Base-by-base conservation (phyloP, 352 stramenopile species). In the Globisporangium apiculatum region DNA sequence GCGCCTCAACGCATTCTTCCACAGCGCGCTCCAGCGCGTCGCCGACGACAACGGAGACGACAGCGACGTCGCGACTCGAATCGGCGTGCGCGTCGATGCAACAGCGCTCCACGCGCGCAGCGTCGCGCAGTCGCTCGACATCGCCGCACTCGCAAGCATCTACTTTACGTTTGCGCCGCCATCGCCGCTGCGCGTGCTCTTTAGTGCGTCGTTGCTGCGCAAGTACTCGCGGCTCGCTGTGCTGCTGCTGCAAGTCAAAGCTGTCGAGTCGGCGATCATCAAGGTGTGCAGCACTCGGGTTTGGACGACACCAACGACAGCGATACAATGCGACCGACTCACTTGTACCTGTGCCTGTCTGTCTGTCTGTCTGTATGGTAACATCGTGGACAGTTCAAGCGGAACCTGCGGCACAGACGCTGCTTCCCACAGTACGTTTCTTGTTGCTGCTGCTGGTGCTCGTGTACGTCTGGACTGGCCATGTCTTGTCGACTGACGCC, bases 161-260 rank as follows among this genome's bases (percentile, higher is more conserved):
- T 63, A 82, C 38, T 88, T 88, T 24, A 72, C 66, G n/a, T 84
- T 86, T 52, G 62, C 68, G 10, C 62, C 53, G 3, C 62, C 71
- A 35, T 74, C 77, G 8, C 78, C 80, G 55, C 63, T 90, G 5
- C 70, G 69, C 48, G 68, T 90, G 14, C 67, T 90, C 31, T 88
- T 90, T 53, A 86, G 72, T 38, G 57, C 66, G 11, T 74, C 67
- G 1, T 71, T 87, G 38, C 57, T 90, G 58, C 67, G 68, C 17
- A 88, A 87, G 51, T 90, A 88, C 58, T 87, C 77, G 8, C 71
- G 47, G 7, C 61, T 90, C 7, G 73, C 74, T 10, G 68, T 72
- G 7, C 67, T 90, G 4, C 48, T 90, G 7, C 48, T 90, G 4
- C 80, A 90, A 51, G 78, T 88, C 15, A 90, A 90, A 52, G 56